Conservation (phyloP, 805 yeast species). For the Kodamaea hsintzibuensis region DNA sequence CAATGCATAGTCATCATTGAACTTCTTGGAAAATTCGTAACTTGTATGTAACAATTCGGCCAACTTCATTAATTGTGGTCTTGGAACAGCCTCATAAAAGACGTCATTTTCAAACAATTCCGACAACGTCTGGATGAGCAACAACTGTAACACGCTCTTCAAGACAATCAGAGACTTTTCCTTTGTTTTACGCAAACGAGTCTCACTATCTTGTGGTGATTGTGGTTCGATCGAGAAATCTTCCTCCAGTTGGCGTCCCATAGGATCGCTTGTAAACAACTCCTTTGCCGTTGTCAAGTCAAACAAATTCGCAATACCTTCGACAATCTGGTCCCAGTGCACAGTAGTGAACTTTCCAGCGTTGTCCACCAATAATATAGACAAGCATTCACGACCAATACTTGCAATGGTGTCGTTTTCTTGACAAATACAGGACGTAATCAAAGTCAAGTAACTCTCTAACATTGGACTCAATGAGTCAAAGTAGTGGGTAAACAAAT, state of each 20-base stretch:
- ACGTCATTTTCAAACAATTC: conserved; percentile 73
- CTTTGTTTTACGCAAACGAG: conserved; percentile 44
- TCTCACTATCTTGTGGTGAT: conserved; percentile 31
- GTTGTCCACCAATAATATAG: conserved; percentile 77
- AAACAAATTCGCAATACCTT: conserved; percentile 68
- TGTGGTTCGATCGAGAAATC: conserved; percentile 22
- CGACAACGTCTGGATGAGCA: conserved; percentile 82
- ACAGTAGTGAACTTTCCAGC: conserved; percentile 56
- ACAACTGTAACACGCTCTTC: conserved; percentile 85
- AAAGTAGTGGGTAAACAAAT: conserved; percentile 80
- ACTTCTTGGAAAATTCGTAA: conserved; percentile 79
- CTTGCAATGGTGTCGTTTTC: conserved; percentile 96
- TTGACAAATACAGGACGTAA: conserved; percentile 90
- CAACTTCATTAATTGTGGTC: conserved; percentile 57
- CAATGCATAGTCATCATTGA: conserved; percentile 85
- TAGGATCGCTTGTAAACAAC: conserved; percentile 64
- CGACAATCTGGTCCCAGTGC: conserved; percentile 77
- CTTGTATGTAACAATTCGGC: conserved; percentile 64
- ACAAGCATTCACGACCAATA: conserved; percentile 88
- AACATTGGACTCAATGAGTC: conserved; percentile 71
- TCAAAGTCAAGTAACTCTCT: conserved; percentile 73
- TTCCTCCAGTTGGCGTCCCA: conserved; percentile 24
- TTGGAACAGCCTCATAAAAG: conserved; percentile 72
- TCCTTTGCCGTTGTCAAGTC: conserved; percentile 84
- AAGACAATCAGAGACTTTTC: conserved; percentile 79